Base-by-base conservation (phyloP, 345 rosid species). In the Reutealis trisperma region DNA sequence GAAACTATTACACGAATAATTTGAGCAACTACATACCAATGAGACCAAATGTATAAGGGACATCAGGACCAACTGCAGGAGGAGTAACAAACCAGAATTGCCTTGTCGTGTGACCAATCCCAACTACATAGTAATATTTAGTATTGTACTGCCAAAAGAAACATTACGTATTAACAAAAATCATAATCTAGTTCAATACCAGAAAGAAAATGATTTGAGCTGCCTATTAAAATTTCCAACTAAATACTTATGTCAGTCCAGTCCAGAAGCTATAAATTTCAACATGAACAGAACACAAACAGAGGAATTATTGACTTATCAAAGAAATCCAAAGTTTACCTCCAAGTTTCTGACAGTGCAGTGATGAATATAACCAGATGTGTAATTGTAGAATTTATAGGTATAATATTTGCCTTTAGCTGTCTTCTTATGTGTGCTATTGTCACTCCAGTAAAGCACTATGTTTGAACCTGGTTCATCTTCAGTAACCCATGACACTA, bases 321-420 rank as follows among this genome's bases (percentile, higher is more conserved):
- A 49, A 54, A 7, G 58, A 24, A 42, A 51, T 51, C 24, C 25
- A 22, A 24, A 52, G 37, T 62, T 69, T 62, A 93, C 98, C 98
- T 89, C 80, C 45, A 95, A 78, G 64, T 89, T 78, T 86, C 82
- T 84, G 77, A 93, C 84, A 70, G 81, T 76, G 82, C 93, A 90
- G 80, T 95, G 99, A 77, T 95, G 98, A 79, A 95, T 95, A 67
- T 84, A 89, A 73, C 97, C 97, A 70, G 99, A 95, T 73, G 86
- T 85, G 81, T 93, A 93, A 67, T 92, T 81, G 82, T 75, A 83
- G 77, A 21, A 95, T 67, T 77, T 85, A 73, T 95, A 95, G 51
- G 88, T 84, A 15, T 30, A 34, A 61, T 73, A 30, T 79, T 84
- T 85, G 81, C 98, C 98, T 62, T 73, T 57, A 2, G 92, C 92